Conservation (phyloP, 1,284 basidiomycete species). For the Vanrija pseudolonga region DNA sequence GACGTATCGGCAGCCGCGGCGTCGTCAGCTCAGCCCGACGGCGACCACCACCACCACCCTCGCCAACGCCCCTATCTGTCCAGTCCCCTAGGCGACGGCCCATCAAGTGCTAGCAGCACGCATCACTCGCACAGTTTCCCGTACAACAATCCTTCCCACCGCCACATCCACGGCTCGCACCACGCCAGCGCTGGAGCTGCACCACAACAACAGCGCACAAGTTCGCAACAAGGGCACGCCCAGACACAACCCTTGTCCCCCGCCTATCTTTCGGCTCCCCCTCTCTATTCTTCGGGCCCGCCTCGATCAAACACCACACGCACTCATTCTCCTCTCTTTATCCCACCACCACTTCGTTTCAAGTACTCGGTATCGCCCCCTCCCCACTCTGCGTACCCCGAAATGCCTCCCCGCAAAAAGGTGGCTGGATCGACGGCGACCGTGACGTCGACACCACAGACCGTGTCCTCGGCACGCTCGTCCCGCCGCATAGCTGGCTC, state of each 20-base stretch:
- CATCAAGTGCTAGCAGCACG: conserved; percentile 1
- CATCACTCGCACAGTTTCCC: neutral
- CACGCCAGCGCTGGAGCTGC: no score
- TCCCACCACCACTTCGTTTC: conserved; percentile 42
- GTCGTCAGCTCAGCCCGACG: neutral
- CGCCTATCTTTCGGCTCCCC: conserved; percentile 14
- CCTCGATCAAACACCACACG: conserved; percentile 2
- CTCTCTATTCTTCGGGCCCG: conserved; percentile 1
- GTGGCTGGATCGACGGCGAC: conserved; percentile 23
- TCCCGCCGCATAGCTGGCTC: conserved; percentile 11
- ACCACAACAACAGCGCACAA: neutral
- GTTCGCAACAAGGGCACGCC: neutral
- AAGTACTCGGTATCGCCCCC: conserved; percentile 39
- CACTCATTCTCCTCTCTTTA: conserved; percentile 29
- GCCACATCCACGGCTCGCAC: neutral
- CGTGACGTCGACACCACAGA: conserved; percentile 16
- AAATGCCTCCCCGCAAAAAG: conserved; percentile 41
- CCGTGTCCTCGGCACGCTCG: conserved; percentile 16
- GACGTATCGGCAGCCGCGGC: neutral
- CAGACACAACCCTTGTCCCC: conserved; percentile 11
- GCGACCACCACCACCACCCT: conserved; percentile 3
- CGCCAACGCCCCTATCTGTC: conserved; percentile 13
- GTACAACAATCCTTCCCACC: conserved; percentile 6
- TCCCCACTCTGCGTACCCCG: neutral
- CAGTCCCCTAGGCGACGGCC: conserved; percentile 18